phyloP scores from a whole-genome alignment of 2,329 filamentous ascomycete genomes.

The Cytospora paraplurivora region DNA sequence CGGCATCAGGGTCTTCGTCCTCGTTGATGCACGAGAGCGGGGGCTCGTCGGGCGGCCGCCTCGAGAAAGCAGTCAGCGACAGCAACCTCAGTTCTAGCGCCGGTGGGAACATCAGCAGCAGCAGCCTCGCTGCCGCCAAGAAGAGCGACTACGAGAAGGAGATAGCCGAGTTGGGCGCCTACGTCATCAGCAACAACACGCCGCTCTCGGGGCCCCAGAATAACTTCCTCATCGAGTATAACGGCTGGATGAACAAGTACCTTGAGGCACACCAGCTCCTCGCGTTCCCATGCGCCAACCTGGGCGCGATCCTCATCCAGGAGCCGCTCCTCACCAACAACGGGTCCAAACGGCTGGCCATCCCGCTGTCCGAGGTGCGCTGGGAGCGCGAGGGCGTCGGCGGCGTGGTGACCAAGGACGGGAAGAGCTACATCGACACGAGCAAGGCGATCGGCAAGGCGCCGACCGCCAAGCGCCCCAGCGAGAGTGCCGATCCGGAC shows the following conservation, averaged over 20 bases:
- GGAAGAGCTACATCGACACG: slow-evolving; percentile 61
- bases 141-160: slow-evolving; percentile 59
- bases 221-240: slow-evolving; percentile 79
- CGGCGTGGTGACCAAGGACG: slow-evolving; percentile 62
- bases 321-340: slow-evolving; percentile 71
- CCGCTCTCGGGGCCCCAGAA: slow-evolving; percentile 81
- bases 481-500: slow-evolving; percentile 35
- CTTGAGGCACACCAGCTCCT: slow-evolving; percentile 71
- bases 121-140: slow-evolving; percentile 32
- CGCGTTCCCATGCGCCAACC: slow-evolving; percentile 75
- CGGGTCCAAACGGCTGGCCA: slow-evolving; percentile 76
- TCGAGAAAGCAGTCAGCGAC: slow-evolving; percentile 32
- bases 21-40: slow-evolving; percentile 27
- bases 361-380: slow-evolving; percentile 79
- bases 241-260: slow-evolving; percentile 76
- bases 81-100: slow-evolving; percentile 30
- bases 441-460: slow-evolving; percentile 48
- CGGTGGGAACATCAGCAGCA: slow-evolving; percentile 33
- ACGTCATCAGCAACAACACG: slow-evolving; percentile 79
- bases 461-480: slow-evolving; percentile 34
- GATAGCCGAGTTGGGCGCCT: slow-evolving; percentile 73
- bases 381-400: slow-evolving; percentile 81
- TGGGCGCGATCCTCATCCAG: slow-evolving; percentile 77
- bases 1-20: slow-evolving; percentile 19
- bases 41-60: slow-evolving; percentile 38